Base-by-base conservation (phyloP, 1,284 basidiomycete species). In the Clitocybe nebularis region DNA sequence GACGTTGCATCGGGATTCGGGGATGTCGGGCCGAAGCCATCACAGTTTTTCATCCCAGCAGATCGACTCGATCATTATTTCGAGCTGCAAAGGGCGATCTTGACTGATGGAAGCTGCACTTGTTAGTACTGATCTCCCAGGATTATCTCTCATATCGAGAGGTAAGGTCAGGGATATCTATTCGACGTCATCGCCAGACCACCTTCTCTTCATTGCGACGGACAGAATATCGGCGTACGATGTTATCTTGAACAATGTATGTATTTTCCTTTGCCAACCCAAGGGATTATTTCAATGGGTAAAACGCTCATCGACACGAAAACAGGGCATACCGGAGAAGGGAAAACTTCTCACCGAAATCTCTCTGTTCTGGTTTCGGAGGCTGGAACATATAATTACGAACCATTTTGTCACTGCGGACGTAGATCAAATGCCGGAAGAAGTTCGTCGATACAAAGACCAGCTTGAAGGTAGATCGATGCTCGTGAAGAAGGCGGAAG, bases 161-260 rank as follows among this genome's bases (percentile, higher is more conserved):
- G 93, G 93, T 46, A 97, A 97, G 75, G 93, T 97, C 22, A 81
- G 93, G 47, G 93, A 97, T 65, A 84, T 96, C 56, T 97, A 96
- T 64, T 67, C 75, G 35, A 82, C 77, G 8, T 78, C 89, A 50
- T 69, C 79, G 50, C 66, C 76, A 49, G 67, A 85, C 44, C 76
- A 81, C 52, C 76, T 97, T 20, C 77, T 99, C 44, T 98, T 99
- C 64, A 87, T 99, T 41, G 93, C 95, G 4, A 89, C 91, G 10
- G 96, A 99, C 68, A 77, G 96, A 48, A 96, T 98, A 60, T 95
- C 91, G 14, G 94, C 95, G 0, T 99, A 93, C 68, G 95, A 99
- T 73, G 89, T 98, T 49, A 86, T 96, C 60, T 77, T 97, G 57
- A 81, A 83, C 62, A 92, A 93, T 64, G 93, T 95, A 58, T 58